These are phyloP conservation scores for Chloromonas sp. DNA, from an alignment of 163 green algal genomes.

Conservation along the genomic window DNA sequence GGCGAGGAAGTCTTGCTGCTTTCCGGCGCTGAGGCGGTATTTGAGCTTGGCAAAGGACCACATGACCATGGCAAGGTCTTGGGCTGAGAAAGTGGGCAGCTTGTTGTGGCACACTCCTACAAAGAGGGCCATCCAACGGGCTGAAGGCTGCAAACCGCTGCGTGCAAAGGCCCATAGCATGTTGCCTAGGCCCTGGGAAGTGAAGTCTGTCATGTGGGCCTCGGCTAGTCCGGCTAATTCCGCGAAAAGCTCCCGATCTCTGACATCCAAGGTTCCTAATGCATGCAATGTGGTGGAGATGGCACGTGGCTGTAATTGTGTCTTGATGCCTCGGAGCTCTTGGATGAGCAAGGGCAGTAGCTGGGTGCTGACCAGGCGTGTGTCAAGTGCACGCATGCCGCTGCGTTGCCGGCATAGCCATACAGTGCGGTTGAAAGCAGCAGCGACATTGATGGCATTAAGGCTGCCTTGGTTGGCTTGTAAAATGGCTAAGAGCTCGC, in stretches of 20 bases:
- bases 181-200: slow-evolving; percentile 18
- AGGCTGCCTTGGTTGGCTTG: not conserved
- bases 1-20: slow-evolving; percentile 16
- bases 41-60: slow-evolving; percentile 26
- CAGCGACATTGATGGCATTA: slow-evolving; percentile 6
- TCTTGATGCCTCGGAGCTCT: slow-evolving; percentile 1
- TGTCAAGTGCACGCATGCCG: not conserved
- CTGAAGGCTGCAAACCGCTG: slow-evolving; percentile 17
- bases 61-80: slow-evolving; percentile 26
- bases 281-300: slow-evolving; percentile 2
- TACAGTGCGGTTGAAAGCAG: slow-evolving; percentile 9
- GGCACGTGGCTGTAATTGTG: not conserved
- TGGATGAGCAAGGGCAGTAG: slow-evolving; percentile 5
- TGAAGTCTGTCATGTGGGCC: slow-evolving; percentile 9
- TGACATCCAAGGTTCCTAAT: slow-evolving; percentile 8
- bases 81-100: slow-evolving; percentile 4
- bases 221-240: slow-evolving; percentile 2
- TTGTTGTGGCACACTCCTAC: not conserved
- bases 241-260: slow-evolving; percentile 8
- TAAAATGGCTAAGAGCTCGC: slow-evolving; percentile 1
- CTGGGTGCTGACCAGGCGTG: slow-evolving; percentile 1
- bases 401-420: slow-evolving; percentile 5
- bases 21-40: slow-evolving; percentile 20
- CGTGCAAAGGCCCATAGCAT: slow-evolving; percentile 32
- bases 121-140: slow-evolving; percentile 21